These are phyloP conservation scores for Sugiyamaella valdiviana DNA, from an alignment of 805 yeast genomes.

Conservation along the genomic window DNA sequence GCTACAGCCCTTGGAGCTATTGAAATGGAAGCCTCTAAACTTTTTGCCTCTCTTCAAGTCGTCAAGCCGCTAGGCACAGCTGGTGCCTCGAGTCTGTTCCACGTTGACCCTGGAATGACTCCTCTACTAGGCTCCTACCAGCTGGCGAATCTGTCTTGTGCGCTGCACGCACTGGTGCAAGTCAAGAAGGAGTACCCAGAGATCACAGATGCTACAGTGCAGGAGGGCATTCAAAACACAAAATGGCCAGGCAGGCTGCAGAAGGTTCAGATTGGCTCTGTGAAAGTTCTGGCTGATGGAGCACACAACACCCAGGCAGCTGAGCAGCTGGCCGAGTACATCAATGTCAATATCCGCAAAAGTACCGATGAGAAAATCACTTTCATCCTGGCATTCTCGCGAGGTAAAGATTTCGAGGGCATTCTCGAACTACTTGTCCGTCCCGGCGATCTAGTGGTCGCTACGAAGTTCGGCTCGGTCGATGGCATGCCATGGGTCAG, in stretches of 20 bases:
- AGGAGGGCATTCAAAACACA: constrained; percentile 48
- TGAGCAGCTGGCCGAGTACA: constrained; percentile 52
- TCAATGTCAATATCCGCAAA: constrained; percentile 31
- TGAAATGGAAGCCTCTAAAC: constrained; percentile 33
- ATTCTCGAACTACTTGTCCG: constrained; percentile 48
- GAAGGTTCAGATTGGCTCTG: constrained; percentile 27
- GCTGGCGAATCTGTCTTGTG: constrained; percentile 58
- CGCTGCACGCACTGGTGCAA: constrained; percentile 50
- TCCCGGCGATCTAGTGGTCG: constrained; percentile 49
- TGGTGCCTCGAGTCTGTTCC: background rate
- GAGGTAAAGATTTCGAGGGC: constrained; percentile 55
- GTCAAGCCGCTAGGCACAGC: background rate
- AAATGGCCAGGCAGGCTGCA: constrained; percentile 90
- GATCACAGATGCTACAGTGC: constrained; percentile 35
- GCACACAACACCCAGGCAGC: constrained; percentile 92
- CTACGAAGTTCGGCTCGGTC: constrained; percentile 61
- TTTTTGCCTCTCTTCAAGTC: constrained; percentile 9
- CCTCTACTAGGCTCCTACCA: constrained; percentile 75
- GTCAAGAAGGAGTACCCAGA: constrained; percentile 24
- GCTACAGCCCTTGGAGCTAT: constrained; percentile 46
- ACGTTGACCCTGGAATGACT: constrained; percentile 26
- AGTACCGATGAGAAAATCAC: constrained; percentile 34
- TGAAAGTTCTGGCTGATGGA: constrained; percentile 65
- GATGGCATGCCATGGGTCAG: constrained; percentile 94
- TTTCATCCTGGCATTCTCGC: constrained; percentile 69